A percentile compares a stretch with the other conserved stretches of the same genome.
phyloP scores from a whole-genome alignment of 2,329 filamentous ascomycete species.

The Teratosphaeria zuluensis region DNA sequence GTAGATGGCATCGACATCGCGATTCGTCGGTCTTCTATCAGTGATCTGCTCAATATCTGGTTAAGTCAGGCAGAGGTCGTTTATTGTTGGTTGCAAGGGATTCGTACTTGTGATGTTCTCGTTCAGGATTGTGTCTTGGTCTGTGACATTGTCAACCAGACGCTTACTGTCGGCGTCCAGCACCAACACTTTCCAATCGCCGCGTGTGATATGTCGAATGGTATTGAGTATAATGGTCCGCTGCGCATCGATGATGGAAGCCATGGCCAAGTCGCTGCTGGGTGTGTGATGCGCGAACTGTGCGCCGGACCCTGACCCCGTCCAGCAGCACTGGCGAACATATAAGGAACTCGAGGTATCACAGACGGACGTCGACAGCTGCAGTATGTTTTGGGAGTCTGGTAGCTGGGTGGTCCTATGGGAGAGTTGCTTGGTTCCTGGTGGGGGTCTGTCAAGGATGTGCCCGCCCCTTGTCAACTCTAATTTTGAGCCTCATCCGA shows the following conservation, averaged over 20 bases:
- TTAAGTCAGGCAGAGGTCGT: slow-evolving; percentile 20
- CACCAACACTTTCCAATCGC: slow-evolving; percentile 84
- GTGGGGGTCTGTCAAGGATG: neutral
- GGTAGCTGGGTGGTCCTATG: no score
- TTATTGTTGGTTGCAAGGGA: neutral
- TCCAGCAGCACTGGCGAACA: no score
- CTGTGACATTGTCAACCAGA: slow-evolving; percentile 81
- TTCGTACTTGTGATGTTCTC: slow-evolving; percentile 84
- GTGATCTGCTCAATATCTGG: slow-evolving; percentile 92
- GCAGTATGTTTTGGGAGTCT: no score
- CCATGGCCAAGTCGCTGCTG: slow-evolving; percentile 10
- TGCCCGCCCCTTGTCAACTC: neutral
- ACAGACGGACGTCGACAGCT: no score
- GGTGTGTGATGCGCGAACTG: no score
- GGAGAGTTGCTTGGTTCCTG: no score
- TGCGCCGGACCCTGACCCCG: no score
- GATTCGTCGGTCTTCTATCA: slow-evolving; percentile 69
- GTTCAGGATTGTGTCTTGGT: slow-evolving; percentile 94
- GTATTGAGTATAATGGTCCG: slow-evolving; percentile 63
- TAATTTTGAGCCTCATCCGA: neutral
- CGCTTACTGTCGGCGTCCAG: slow-evolving; percentile 75
- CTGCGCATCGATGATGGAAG: slow-evolving; percentile 78
- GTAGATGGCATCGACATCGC: slow-evolving; percentile 91
- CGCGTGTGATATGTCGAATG: slow-evolving; percentile 67
- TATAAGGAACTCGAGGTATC: no score